These are phyloP conservation scores for Diaporthe citrichinensis DNA, from an alignment of 2,329 filamentous ascomycete species.

Conservation along the genomic window DNA sequence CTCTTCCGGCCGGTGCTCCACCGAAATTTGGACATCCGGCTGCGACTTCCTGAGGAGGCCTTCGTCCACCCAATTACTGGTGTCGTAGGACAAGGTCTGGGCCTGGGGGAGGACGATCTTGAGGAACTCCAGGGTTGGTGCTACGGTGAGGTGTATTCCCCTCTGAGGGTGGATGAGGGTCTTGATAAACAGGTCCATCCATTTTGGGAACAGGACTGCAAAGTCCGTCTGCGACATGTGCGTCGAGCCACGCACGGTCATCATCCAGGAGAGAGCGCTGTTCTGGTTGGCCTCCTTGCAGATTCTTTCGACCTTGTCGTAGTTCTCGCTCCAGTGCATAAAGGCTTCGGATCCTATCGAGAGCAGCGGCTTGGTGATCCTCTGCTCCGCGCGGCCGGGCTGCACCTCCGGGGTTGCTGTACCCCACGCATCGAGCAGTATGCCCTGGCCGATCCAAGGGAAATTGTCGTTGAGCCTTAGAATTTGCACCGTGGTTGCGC, in stretches of 20 bases:
- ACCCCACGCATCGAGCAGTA: conserved; percentile 78
- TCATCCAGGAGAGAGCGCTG: conserved; percentile 63
- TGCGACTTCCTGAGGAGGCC: conserved; percentile 61
- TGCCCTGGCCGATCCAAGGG: conserved; percentile 71
- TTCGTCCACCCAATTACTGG: conserved; percentile 65
- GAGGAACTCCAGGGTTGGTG: conserved; percentile 74
- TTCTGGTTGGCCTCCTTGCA: conserved; percentile 68
- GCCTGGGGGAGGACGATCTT: conserved; percentile 63
- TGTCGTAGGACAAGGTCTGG: conserved; percentile 61
- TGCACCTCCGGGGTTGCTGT: conserved; percentile 60
- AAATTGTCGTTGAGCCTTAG: conserved; percentile 68
- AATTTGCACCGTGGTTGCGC: conserved; percentile 73
- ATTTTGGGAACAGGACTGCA: conserved; percentile 72
- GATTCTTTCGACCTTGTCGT: conserved; percentile 68
- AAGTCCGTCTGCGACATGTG: conserved; percentile 79
- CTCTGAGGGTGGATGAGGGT: conserved; percentile 73
- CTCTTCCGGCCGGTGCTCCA: conserved; percentile 67
- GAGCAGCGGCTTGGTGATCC: conserved; percentile 68
- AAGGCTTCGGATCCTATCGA: conserved; percentile 78
- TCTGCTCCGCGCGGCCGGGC: conserved; percentile 55
- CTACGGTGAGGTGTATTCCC: conserved; percentile 74
- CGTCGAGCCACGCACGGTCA: conserved; percentile 71
- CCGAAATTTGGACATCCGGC: conserved; percentile 61
- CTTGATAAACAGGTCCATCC: conserved; percentile 72
- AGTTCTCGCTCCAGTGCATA: conserved; percentile 78